Percentiles rank a stretch among this genome's conserved stretches.
Evolutionary conservation across 1,284 basidiomycete genomes (phyloP).

Genomic region (Exsudoporus floridanus): DNA sequence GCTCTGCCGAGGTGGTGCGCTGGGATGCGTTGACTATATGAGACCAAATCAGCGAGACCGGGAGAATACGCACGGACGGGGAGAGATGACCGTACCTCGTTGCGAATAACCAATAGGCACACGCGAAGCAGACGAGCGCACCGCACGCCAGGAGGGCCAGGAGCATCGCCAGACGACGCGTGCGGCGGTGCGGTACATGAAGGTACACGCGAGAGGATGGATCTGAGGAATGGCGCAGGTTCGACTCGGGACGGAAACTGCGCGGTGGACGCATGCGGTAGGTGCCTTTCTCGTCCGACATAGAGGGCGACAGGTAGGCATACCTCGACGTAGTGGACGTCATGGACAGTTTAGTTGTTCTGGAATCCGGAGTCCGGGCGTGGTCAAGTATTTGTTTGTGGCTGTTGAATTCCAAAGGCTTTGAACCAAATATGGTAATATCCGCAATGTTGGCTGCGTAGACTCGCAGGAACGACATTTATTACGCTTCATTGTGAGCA

Average conservation of each 20-base stretch:
- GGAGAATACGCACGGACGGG: constrained; percentile 25
- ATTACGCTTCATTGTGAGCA: too few species aligned
- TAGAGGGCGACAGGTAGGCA: constrained; percentile 53
- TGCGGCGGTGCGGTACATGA: constrained; percentile 24
- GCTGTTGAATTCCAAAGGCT: constrained; percentile 17
- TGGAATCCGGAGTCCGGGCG: too few species aligned
- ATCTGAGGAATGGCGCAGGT: constrained; percentile 15
- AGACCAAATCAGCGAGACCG: constrained; percentile 14
- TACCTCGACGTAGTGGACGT: constrained; percentile 22
- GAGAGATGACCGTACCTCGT: constrained; percentile 52
- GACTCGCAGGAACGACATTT: too few species aligned
- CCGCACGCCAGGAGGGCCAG: constrained; percentile 49
- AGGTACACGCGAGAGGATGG: constrained; percentile 5
- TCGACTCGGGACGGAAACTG: constrained; percentile 17
- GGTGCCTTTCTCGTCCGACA: constrained; percentile 59
- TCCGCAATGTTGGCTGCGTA: too few species aligned
- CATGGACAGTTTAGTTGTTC: not conserved
- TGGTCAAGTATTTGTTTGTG: constrained; percentile 12
- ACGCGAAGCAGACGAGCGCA: constrained; percentile 52
- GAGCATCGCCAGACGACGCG: constrained; percentile 38
- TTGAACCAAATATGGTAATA: not conserved
- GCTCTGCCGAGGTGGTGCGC: constrained; percentile 5
- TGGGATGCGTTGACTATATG: constrained; percentile 21
- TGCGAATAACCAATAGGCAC: constrained; percentile 62
- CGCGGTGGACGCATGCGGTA: constrained; percentile 57